phyloP scores from a whole-genome alignment of 2,329 filamentous ascomycete genomes.

The Penicillium sp. region DNA sequence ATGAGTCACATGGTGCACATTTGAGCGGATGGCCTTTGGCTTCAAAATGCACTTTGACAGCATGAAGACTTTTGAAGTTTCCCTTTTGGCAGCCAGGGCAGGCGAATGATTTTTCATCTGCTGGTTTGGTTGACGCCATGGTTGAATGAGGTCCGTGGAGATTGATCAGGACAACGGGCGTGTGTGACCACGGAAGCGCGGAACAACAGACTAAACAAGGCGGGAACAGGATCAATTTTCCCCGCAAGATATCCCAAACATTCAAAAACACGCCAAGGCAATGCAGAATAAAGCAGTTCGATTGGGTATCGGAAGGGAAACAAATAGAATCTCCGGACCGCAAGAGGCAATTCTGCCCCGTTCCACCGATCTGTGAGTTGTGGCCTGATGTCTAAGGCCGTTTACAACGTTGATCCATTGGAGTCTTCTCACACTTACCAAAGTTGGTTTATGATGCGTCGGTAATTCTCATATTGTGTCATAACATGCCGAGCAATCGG shows the following conservation, averaged over 20 bases:
- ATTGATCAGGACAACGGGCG: background rate
- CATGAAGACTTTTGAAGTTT: conserved; percentile 2
- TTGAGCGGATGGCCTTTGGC: conserved; percentile 4
- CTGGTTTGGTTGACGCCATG: background rate
- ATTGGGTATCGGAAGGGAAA: background rate
- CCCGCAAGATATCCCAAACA: background rate
- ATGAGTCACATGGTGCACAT: conserved; percentile 1
- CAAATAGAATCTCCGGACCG: background rate
- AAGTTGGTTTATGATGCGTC: too few species aligned
- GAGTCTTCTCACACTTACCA: too few species aligned
- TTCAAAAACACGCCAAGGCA: background rate
- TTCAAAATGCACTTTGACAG: conserved; percentile 9
- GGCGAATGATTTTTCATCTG: conserved; percentile 3
- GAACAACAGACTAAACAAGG: background rate
- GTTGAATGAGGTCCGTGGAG: background rate
- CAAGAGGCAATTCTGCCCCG: background rate
- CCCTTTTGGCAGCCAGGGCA: conserved; percentile 8
- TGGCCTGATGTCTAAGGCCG: background rate
- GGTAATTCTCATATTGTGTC: too few species aligned
- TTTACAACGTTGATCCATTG: background rate
- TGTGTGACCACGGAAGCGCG: background rate
- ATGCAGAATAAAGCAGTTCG: background rate
- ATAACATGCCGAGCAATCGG: too few species aligned
- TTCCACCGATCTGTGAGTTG: background rate
- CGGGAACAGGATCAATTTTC: background rate